Evolutionary conservation across 345 rosid species (phyloP), one percentile per base, ranked within the genome.

Genomic region (Salix exigua): DNA sequence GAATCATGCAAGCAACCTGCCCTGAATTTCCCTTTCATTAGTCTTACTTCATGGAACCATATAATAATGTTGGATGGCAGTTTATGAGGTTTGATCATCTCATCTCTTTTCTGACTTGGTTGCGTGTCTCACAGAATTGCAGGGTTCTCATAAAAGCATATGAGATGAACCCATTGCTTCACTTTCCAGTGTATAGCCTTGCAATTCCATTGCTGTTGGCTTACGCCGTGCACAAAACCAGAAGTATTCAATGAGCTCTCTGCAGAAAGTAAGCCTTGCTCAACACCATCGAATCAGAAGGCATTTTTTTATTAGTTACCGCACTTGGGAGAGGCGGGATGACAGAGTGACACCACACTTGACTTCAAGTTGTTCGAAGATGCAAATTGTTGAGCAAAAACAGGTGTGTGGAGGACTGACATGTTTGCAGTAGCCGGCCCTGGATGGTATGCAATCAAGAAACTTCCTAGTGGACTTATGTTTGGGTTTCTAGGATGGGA

Each of bases 161-260:
- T 63, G 97, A 93, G 88, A 93, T 96, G 98, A 96, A 93, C 60
- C 91, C 88, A 0, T 66, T 91, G 42, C 60, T 89, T 73, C 91
- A 93, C 84, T 95, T 90, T 83, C 97, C 93, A 4, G 92, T 80
- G 35, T 96, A 93, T 76, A 65, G 93, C 84, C 73, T 93, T 64
- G 85, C 76, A 17, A 80, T 93, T 77, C 98, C 99, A 35, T 53
- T 88, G 48, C 78, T 89, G 82, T 71, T 93, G 85, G 85, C 72
- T 44, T 90, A 83, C 61, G 84, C 87, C 9, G 79, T 84, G 71
- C 85, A 77, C 80, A 83, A 82, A 88, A 90, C 96, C 21, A 75
- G 77, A 82, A 68, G 79, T 73, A 74, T 79, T 44, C 79, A 79
- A 82, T 77, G 33, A 55, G 55, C 71, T 30, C n/a, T 42, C 28